Conservation (phyloP, 192 early-diverging fungal species). For the Dissophora ornata region DNA sequence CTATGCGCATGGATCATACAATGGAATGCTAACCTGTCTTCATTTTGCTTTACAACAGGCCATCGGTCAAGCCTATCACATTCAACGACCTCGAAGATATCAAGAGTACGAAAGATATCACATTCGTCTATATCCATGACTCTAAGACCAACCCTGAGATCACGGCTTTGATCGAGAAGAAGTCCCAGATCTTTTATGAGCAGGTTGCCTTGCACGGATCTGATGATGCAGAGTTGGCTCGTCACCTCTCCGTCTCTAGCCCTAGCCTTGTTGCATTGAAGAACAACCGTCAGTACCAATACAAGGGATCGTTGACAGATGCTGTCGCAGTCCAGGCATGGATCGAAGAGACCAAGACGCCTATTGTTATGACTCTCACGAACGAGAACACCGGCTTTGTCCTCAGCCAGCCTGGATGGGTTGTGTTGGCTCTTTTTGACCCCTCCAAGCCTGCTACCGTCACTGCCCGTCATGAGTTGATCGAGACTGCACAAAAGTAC, state of each 20-base stretch:
- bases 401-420: constrained; percentile 69
- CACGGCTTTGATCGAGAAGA: constrained; percentile 29
- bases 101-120: constrained; percentile 55
- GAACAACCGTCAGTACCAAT: constrained; percentile 60
- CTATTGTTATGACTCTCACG: constrained; percentile 71
- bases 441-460: constrained; percentile 31
- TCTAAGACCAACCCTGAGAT: constrained; percentile 59
- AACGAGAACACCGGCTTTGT: constrained; percentile 75
- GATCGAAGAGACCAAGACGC: constrained; percentile 72
- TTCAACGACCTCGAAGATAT: constrained; percentile 54
- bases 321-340: constrained; percentile 62
- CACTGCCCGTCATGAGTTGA: constrained; percentile 27
- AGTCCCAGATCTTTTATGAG: constrained; percentile 41
- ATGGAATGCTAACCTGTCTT: too few species aligned
- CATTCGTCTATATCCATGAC: constrained; percentile 68
- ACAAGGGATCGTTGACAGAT: constrained; percentile 45
- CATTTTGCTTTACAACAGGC: constrained; percentile 7
- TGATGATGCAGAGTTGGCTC: constrained; percentile 18
- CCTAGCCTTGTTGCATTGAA: constrained; percentile 72
- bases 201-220: constrained; percentile 14
- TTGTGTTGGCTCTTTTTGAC: constrained; percentile 75
- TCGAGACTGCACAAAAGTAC: constrained; percentile 52
- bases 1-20: too few species aligned
- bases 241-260: constrained; percentile 27
- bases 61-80: constrained; percentile 48